A percentile compares a stretch with the other conserved stretches of the same genome.
Evolutionary conservation across 805 yeast species (phyloP).

Genomic region (Saccharomycopsis sp.): DNA sequence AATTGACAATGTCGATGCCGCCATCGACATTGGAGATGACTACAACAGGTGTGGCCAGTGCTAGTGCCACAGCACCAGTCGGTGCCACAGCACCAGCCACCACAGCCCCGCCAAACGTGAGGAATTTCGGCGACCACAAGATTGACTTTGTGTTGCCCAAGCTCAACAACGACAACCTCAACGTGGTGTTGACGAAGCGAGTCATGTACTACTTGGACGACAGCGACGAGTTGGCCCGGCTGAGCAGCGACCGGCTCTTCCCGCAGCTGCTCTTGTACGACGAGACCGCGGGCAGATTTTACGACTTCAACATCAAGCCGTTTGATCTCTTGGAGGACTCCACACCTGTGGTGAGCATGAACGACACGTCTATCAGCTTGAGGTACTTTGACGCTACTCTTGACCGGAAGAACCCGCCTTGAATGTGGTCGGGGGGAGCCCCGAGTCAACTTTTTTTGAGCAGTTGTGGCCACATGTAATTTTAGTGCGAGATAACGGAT

Average conservation of each 20-base stretch:
- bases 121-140: not conserved
- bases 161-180: constrained; percentile 14
- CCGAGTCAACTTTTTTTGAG: too few species aligned
- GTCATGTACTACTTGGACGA: constrained; percentile 2
- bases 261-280: constrained; percentile 26
- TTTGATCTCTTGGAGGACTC: constrained; percentile 56
- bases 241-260: constrained; percentile 21
- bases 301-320: constrained; percentile 35
- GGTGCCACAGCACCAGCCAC: constrained; percentile 1
- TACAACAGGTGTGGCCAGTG: too few species aligned
- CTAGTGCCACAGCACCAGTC: too few species aligned
- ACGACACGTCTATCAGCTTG: constrained; percentile 47
- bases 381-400: constrained; percentile 45
- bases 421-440: too few species aligned
- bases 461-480: too few species aligned
- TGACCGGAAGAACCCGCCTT: constrained; percentile 37
- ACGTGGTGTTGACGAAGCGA: constrained; percentile 14
- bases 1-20: not conserved
- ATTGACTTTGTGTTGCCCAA: constrained; percentile 15
- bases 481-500: too few species aligned
- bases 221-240: constrained; percentile 8
- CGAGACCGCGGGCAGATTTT: constrained; percentile 25
- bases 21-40: not conserved
- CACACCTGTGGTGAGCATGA: constrained; percentile 35
- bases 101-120: not conserved